Conservation (phyloP, 768 basidiomycete genomes). For the Fomitopsis pulvina region DNA sequence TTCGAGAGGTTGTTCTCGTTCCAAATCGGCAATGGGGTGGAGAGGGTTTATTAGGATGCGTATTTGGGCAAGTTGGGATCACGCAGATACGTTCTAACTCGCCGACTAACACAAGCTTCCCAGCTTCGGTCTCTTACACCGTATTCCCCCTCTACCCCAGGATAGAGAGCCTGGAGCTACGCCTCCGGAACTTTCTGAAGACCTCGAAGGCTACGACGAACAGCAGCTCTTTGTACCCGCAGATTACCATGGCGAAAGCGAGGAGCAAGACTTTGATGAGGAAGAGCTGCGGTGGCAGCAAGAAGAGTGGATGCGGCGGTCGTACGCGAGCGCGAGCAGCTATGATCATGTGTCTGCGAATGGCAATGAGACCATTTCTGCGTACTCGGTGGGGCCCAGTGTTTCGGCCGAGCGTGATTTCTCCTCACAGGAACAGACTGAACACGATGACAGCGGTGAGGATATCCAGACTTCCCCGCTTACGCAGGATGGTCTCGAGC, state of each 20-base stretch:
- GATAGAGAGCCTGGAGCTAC: conserved; percentile 50
- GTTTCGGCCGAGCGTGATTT: conserved; percentile 5
- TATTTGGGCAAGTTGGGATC: conserved; percentile 70
- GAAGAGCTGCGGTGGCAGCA: conserved; percentile 18
- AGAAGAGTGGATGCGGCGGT: conserved; percentile 22
- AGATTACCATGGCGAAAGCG: conserved; percentile 50
- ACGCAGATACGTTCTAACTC: not conserved
- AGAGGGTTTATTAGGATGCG: conserved; percentile 89
- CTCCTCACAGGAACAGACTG: conserved; percentile 5
- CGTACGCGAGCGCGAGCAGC: conserved; percentile 17
- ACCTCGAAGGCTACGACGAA: conserved; percentile 47
- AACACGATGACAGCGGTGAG: conserved; percentile 9
- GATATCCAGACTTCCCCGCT: too few species aligned
- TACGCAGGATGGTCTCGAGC: too few species aligned
- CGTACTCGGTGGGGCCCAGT: conserved; percentile 10
- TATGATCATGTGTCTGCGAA: conserved; percentile 15
- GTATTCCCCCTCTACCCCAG: conserved; percentile 75
- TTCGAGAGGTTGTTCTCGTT: conserved; percentile 89
- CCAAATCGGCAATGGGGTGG: conserved; percentile 98
- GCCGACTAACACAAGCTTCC: not conserved
- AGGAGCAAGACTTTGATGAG: conserved; percentile 24
- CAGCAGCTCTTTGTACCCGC: conserved; percentile 72
- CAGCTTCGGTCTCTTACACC: conserved; percentile 88
- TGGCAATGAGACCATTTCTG: conserved; percentile 19
- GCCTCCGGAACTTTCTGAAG: conserved; percentile 43